Conservation (phyloP, 2,329 filamentous ascomycete species). For the Arthrobotrys sphaeroides region DNA sequence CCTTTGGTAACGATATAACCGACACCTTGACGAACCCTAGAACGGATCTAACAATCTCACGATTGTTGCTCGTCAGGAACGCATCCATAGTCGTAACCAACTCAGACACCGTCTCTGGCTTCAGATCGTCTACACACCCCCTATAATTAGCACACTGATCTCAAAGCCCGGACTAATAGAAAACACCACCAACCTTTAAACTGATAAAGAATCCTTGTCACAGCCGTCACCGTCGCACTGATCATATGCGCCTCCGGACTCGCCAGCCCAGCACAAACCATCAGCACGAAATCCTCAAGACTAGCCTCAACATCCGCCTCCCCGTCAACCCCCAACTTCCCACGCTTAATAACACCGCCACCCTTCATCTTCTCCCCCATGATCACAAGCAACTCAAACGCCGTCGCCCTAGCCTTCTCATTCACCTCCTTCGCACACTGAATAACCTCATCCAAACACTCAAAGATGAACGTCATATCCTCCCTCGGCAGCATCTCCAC, state of each 20-base stretch:
- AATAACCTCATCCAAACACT: slow-evolving; percentile 90
- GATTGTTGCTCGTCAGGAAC: slow-evolving; percentile 94
- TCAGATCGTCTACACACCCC: slow-evolving; percentile 69
- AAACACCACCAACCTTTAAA: slow-evolving; percentile 67
- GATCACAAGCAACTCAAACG: slow-evolving; percentile 87
- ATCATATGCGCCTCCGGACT: slow-evolving; percentile 97
- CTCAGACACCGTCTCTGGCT: slow-evolving; percentile 76
- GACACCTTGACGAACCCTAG: slow-evolving; percentile 97
- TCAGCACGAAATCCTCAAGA: slow-evolving; percentile 95
- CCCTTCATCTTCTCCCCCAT: slow-evolving; percentile 85
- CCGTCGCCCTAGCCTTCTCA: slow-evolving; percentile 86
- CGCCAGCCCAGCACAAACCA: slow-evolving; percentile 95
- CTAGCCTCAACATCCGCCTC: slow-evolving; percentile 80
- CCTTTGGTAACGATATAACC: slow-evolving; percentile 81
- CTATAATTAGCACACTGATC: background rate
- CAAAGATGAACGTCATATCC: slow-evolving; percentile 91
- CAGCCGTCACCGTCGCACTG: slow-evolving; percentile 91
- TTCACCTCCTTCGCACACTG: slow-evolving; percentile 98
- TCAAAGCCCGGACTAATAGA: background rate
- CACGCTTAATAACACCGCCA: slow-evolving; percentile 81
- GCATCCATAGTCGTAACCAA: slow-evolving; percentile 94
- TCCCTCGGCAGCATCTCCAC: slow-evolving; percentile 79
- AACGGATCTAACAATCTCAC: slow-evolving; percentile 93
- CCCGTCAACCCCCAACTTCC: slow-evolving; percentile 79
- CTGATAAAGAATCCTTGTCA: slow-evolving; percentile 92